These are phyloP conservation scores for Talaromyces liani DNA, from an alignment of 495 filamentous ascomycete genomes.

Conservation along the genomic window DNA sequence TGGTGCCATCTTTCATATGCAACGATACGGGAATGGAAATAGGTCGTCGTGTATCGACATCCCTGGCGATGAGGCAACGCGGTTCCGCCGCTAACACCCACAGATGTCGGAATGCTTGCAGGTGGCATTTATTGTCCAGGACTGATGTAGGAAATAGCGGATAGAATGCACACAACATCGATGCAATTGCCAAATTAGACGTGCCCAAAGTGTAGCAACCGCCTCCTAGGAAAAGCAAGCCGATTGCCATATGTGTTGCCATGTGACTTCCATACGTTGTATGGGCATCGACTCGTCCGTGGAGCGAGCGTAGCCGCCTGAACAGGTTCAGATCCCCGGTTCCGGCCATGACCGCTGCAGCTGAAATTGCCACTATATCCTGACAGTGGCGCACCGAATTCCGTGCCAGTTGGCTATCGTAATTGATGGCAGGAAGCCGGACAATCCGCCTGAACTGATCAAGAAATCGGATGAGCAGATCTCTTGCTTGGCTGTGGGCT, in stretches of 20 bases:
- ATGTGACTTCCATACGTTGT: constrained; percentile 91
- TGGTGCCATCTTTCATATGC: constrained; percentile 41
- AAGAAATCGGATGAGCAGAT: constrained; percentile 76
- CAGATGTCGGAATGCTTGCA: constrained; percentile 95
- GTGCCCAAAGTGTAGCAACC: constrained; percentile 90
- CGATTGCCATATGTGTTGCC: constrained; percentile 85
- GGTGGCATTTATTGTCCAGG: constrained; percentile 86
- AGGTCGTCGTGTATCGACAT: constrained; percentile 73
- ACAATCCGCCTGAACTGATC: constrained; percentile 81
- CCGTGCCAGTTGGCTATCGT: constrained; percentile 73
- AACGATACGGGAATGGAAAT: constrained; percentile 63
- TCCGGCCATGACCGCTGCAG: constrained; percentile 89
- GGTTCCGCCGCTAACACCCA: constrained; percentile 93
- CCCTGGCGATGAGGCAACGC: constrained; percentile 77
- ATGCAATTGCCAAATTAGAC: constrained; percentile 75
- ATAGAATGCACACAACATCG: constrained; percentile 87
- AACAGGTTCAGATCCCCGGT: constrained; percentile 87
- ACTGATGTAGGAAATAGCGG: constrained; percentile 83
- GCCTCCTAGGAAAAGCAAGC: constrained; percentile 82
- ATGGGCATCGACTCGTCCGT: constrained; percentile 78
- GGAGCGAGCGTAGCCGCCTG: constrained; percentile 77
- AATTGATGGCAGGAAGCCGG: constrained; percentile 55
- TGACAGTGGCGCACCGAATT: constrained; percentile 85
- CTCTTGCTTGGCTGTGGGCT: constrained; percentile 59
- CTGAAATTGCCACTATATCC: constrained; percentile 71